These are phyloP conservation scores for Curvularia hawaiiensis DNA, from an alignment of 2,329 filamentous ascomycete species.

Conservation along the genomic window DNA sequence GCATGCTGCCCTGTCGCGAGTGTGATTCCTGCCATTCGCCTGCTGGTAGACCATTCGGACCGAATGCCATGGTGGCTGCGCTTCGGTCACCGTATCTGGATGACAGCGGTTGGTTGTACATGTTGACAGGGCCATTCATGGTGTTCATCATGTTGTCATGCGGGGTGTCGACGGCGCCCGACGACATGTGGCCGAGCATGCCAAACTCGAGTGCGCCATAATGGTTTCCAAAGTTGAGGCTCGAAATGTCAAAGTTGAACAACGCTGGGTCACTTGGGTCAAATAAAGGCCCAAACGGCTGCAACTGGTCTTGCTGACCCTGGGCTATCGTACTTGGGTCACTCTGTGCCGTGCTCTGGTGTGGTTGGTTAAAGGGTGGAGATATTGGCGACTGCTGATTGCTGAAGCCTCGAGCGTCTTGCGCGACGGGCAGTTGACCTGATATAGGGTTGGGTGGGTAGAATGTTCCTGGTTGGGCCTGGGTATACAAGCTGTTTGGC, in stretches of 20 bases:
- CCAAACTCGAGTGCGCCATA: slow-evolving; percentile 96
- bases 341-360: slow-evolving; percentile 54
- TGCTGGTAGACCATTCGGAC: slow-evolving; percentile 31
- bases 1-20: slow-evolving; percentile 51
- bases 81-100: slow-evolving; percentile 32
- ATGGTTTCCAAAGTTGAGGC: slow-evolving; percentile 92
- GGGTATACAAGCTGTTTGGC: slow-evolving; percentile 52
- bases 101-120: slow-evolving; percentile 50
- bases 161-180: slow-evolving; percentile 81
- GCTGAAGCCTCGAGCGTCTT: slow-evolving; percentile 60
- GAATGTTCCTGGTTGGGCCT: slow-evolving; percentile 42
- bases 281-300: slow-evolving; percentile 68
- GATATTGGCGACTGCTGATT: slow-evolving; percentile 75
- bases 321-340: slow-evolving; percentile 53
- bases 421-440: slow-evolving; percentile 49
- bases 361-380: slow-evolving; percentile 69
- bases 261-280: slow-evolving; percentile 90
- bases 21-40: slow-evolving; percentile 47
- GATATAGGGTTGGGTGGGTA: slow-evolving; percentile 50
- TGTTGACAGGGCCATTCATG: slow-evolving; percentile 39
- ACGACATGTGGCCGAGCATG: slow-evolving; percentile 95
- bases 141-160: slow-evolving; percentile 59
- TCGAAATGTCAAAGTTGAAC: slow-evolving; percentile 95
- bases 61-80: slow-evolving; percentile 40
- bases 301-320: slow-evolving; percentile 45